Conservation (phyloP, 129 eudicot genomes). For the Scalesia atractyloides region DNA sequence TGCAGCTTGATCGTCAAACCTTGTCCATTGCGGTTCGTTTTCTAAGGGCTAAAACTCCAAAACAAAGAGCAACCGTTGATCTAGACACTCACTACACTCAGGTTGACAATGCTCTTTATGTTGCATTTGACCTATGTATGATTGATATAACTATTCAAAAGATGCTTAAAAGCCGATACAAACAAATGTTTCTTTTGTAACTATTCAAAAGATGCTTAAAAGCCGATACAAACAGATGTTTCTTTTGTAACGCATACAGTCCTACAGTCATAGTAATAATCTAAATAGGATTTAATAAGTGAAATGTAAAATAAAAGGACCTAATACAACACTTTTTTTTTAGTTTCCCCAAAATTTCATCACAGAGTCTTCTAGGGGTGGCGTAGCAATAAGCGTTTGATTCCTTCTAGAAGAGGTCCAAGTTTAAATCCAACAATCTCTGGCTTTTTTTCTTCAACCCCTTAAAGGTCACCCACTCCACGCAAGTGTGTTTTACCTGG, state of each 20-base stretch:
- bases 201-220: neutral
- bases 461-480: too few relatives aligned
- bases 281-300: neutral
- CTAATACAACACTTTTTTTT: neutral
- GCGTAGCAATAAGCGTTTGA: too few relatives aligned
- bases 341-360: neutral
- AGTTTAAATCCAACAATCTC: too few relatives aligned
- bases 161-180: conserved; percentile 4
- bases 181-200: neutral
- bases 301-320: neutral
- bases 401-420: too few relatives aligned
- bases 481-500: too few relatives aligned
- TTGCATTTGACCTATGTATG: neutral
- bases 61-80: conserved; percentile 96
- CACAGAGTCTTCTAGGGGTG: neutral
- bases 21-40: conserved; percentile 81
- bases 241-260: neutral
- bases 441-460: too few relatives aligned
- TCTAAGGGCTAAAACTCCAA: conserved; percentile 93
- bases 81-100: conserved; percentile 91
- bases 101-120: conserved; percentile 42
- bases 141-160: neutral
- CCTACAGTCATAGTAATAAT: conserved; percentile 5
- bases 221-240: neutral
- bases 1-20: conserved; percentile 77